Percentiles rank a stretch among this genome's conserved stretches.
Evolutionary conservation across 495 filamentous ascomycete species (phyloP).

Genomic region (Elaphomyces granulatus): DNA sequence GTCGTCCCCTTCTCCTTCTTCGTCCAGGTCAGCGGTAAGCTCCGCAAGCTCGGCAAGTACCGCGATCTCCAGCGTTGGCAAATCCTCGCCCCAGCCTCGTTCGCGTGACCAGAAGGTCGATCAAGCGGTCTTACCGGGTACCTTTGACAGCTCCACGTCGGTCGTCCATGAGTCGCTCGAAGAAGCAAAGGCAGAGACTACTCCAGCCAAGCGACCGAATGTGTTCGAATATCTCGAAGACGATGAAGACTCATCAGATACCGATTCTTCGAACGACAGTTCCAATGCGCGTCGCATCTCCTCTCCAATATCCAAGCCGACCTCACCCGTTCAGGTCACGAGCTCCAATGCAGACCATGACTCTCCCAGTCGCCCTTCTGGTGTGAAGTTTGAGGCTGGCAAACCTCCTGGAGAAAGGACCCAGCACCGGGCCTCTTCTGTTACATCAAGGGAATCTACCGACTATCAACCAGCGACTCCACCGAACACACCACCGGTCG

Average conservation of each 20-base stretch:
- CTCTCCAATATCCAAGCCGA: slow-evolving; percentile 8
- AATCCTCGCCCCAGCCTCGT: background rate
- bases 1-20: background rate
- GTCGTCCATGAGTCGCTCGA: background rate
- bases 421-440: slow-evolving; percentile 13
- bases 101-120: background rate
- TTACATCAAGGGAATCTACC: slow-evolving; percentile 12
- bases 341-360: background rate
- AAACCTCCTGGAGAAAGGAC: slow-evolving; percentile 7
- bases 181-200: background rate
- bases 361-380: background rate
- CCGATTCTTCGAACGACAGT: slow-evolving; percentile 11
- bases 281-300: slow-evolving; percentile 11
- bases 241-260: slow-evolving; percentile 11
- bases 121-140: background rate
- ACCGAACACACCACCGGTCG: slow-evolving; percentile 12
- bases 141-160: background rate
- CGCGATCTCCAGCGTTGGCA: background rate
- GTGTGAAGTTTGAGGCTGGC: slow-evolving; percentile 8
- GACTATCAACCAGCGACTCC: slow-evolving; percentile 14
- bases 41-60: background rate
- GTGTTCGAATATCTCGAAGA: slow-evolving; percentile 32
- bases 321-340: slow-evolving; percentile 4
- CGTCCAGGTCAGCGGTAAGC: background rate
- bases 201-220: slow-evolving; percentile 14